Evolutionary conservation across 2,329 filamentous ascomycete species (phyloP), one percentile per base, ranked within the genome.

Genomic region (Ophiostoma montium): DNA sequence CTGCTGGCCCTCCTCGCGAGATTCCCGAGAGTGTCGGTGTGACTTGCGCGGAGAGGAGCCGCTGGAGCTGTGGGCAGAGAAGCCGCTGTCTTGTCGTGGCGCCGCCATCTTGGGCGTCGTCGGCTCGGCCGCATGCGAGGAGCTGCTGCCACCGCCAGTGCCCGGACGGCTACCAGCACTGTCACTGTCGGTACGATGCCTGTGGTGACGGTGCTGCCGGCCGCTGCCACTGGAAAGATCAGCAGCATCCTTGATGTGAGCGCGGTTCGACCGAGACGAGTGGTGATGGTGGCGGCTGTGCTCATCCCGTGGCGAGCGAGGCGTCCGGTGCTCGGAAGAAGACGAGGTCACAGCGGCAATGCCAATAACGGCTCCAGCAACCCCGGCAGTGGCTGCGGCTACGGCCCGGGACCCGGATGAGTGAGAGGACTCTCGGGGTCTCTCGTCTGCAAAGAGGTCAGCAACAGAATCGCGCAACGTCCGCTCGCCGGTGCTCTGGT

Each of bases 391-490:
- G 30, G 41, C 41, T 2, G 42, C 15, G 30, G 30, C 18, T 16
- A 16, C 16, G 16, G 42, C 27, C 27, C 42, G 35, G 23, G 47
- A 21, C 35, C 41, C 27, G 19, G 42, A 44, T 32, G 48, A 18
- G 44, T 47, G 31, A 53, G 58, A 58, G 48, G 57, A 58, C 53
- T 66, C 64, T 60, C 62, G 67, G 58, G 59, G 62, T 55, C 59
- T 61, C 50, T 72, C 70, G 64, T 74, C 72, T 76, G 67, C 65
- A 63, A 67, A 71, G 60, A 70, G 66, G 72, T 77, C 70, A 77
- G 74, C 67, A 70, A 70, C 67, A 63, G 67, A 65, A 62, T 64
- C 62, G 59, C 63, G 60, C 64, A 68, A 61, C 58, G 65, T 65
- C 56, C 62, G 59, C 54, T 67, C 62, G 56, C 16, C n/a, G 61